Percentiles rank a stretch among this genome's conserved stretches.
Conservation (phyloP, 176 grass and related monocot genomes). For the Zea mays region DNA sequence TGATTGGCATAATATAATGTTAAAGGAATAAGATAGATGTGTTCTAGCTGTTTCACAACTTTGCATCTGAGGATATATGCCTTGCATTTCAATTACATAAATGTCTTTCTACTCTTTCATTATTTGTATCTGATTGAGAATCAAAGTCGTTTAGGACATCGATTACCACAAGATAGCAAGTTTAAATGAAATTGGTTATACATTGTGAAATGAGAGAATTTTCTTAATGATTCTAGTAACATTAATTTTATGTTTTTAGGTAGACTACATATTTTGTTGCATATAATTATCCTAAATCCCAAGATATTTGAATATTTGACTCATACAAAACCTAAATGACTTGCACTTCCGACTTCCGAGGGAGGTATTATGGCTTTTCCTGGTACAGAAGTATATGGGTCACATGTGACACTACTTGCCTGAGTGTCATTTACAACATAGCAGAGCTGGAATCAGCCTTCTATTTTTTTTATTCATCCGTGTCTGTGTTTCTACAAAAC, state of each 20-base stretch:
- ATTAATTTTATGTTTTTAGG: background rate
- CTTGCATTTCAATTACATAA: background rate
- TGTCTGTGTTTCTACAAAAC: background rate
- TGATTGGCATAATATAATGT: background rate
- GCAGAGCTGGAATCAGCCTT: background rate
- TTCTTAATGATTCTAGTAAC: background rate
- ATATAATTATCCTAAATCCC: background rate
- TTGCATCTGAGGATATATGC: background rate
- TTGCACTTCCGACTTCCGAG: background rate
- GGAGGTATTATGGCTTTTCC: background rate
- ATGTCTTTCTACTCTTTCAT: background rate
- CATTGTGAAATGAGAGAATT: background rate
- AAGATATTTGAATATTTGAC: background rate
- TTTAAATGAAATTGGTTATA: background rate
- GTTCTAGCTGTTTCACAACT: constrained; percentile 1
- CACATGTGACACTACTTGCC: constrained; percentile 1
- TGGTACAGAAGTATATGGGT: background rate
- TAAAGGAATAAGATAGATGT: background rate
- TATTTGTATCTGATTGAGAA: background rate
- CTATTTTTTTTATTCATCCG: background rate
- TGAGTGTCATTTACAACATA: constrained; percentile 13
- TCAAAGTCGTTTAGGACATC: background rate
- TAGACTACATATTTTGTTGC: background rate
- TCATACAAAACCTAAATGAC: background rate
- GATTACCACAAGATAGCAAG: background rate